phyloP scores from a whole-genome alignment of 495 filamentous ascomycete genomes.

The Aeminium ludgeri region DNA sequence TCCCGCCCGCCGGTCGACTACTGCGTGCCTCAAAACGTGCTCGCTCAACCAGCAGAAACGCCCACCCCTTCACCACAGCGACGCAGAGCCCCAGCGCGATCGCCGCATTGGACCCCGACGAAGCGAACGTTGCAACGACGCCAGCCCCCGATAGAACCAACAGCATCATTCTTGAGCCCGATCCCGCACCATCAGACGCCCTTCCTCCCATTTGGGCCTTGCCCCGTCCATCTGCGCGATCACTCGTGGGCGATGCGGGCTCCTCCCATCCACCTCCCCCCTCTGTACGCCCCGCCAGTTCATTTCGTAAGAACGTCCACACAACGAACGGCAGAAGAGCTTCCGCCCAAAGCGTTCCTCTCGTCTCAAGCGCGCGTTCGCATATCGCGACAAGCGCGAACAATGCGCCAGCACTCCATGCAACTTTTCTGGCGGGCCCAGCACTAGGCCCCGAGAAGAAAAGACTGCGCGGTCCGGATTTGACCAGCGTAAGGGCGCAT shows the following conservation, averaged over 20 bases:
- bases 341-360: slow-evolving; percentile 20
- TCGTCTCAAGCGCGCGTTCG: slow-evolving; percentile 19
- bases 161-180: slow-evolving; percentile 1
- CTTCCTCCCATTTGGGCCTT: neutral
- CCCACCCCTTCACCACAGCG: slow-evolving; percentile 2
- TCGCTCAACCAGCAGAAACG: slow-evolving; percentile 7
- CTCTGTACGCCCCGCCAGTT: neutral
- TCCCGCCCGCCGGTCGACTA: neutral
- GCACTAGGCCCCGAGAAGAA: neutral
- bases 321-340: neutral
- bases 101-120: slow-evolving; percentile 3
- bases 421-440: slow-evolving; percentile 4
- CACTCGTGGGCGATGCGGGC: neutral
- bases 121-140: slow-evolving; percentile 3
- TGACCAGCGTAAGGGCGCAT: slow-evolving; percentile 16
- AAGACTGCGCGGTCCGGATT: slow-evolving; percentile 8
- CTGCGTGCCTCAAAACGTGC: slow-evolving; percentile 2
- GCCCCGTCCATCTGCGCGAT: neutral
- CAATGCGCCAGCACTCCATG: slow-evolving; percentile 20
- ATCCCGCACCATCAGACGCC: too few species aligned
- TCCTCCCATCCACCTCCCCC: neutral
- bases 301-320: neutral
- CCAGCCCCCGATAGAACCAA: slow-evolving; percentile 4
- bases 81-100: slow-evolving; percentile 11
- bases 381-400: slow-evolving; percentile 21